A percentile compares a stretch with the other conserved stretches of the same genome.
Evolutionary conservation across 768 basidiomycete genomes (phyloP).

Genomic region (Boletales sp.): DNA sequence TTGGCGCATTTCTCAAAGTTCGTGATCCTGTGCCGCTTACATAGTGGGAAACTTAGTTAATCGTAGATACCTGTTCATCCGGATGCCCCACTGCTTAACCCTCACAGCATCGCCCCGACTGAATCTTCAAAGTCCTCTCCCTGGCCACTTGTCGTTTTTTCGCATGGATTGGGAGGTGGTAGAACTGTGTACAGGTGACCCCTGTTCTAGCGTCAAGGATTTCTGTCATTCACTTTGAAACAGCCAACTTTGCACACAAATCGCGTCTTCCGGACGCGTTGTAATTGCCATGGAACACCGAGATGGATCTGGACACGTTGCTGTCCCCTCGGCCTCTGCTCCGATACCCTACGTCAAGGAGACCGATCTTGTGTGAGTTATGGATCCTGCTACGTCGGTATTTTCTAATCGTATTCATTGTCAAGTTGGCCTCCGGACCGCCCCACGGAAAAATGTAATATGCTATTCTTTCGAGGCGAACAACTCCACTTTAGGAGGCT

Average conservation of each 20-base stretch:
- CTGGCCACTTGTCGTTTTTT: conserved; percentile 83
- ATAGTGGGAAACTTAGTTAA: neutral
- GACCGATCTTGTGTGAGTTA: conserved; percentile 50
- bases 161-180: conserved; percentile 78
- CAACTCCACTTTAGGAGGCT: conserved; percentile 68
- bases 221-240: neutral
- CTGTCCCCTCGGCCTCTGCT: conserved; percentile 33
- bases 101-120: neutral
- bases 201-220: neutral
- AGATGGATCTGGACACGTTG: conserved; percentile 69
- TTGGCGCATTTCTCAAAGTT: conserved; percentile 48
- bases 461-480: conserved; percentile 54
- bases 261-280: conserved; percentile 77
- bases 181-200: conserved; percentile 63
- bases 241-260: conserved; percentile 65
- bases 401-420: neutral
- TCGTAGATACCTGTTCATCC: conserved; percentile 53
- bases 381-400: neutral
- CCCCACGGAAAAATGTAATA: conserved; percentile 19
- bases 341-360: conserved; percentile 52
- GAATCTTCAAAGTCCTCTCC: conserved; percentile 25
- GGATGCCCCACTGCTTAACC: conserved; percentile 50
- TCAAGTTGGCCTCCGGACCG: conserved; percentile 23
- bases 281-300: conserved; percentile 82
- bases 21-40: neutral